These are phyloP conservation scores for Fusarium ramigenum DNA, from an alignment of 2,329 filamentous ascomycete species.

Conservation along the genomic window DNA sequence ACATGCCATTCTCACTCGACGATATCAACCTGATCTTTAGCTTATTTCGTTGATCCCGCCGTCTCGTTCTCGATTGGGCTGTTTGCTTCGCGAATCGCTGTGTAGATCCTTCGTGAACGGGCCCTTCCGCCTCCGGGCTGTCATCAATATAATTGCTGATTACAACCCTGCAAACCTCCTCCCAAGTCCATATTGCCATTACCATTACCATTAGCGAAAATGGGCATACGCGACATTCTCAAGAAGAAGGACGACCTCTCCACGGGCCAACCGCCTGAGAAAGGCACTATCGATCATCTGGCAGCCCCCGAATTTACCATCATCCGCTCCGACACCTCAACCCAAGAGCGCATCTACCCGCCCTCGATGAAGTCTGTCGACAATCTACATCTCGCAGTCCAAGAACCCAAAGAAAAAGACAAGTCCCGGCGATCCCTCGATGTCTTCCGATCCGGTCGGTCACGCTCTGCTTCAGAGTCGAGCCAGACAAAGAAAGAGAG, in stretches of 20 bases:
- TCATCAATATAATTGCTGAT: conserved; percentile 1
- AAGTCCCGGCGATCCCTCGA: conserved; percentile 56
- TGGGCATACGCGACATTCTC: conserved; percentile 63
- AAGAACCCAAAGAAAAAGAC: conserved; percentile 43
- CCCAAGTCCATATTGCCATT: background rate
- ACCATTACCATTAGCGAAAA: conserved; percentile 39
- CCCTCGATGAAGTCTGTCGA: conserved; percentile 54
- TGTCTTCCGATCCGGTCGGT: conserved; percentile 56
- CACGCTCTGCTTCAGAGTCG: conserved; percentile 58
- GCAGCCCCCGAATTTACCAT: conserved; percentile 78
- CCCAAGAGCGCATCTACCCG: conserved; percentile 80
- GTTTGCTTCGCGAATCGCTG: conserved; percentile 17
- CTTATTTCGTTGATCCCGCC: background rate
- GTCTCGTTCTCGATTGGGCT: background rate
- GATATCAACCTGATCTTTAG: background rate
- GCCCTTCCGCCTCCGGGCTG: conserved; percentile 5
- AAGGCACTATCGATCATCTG: conserved; percentile 50
- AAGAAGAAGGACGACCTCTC: conserved; percentile 62
- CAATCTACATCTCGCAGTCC: conserved; percentile 46
- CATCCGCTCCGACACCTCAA: conserved; percentile 83
- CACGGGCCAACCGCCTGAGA: conserved; percentile 47
- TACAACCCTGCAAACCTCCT: background rate
- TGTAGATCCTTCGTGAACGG: conserved; percentile 25
- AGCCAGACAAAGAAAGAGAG: conserved; percentile 50
- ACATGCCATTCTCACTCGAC: background rate